These are phyloP conservation scores for Starmerella scarabaei DNA, from an alignment of 805 yeast genomes.

Conservation along the genomic window DNA sequence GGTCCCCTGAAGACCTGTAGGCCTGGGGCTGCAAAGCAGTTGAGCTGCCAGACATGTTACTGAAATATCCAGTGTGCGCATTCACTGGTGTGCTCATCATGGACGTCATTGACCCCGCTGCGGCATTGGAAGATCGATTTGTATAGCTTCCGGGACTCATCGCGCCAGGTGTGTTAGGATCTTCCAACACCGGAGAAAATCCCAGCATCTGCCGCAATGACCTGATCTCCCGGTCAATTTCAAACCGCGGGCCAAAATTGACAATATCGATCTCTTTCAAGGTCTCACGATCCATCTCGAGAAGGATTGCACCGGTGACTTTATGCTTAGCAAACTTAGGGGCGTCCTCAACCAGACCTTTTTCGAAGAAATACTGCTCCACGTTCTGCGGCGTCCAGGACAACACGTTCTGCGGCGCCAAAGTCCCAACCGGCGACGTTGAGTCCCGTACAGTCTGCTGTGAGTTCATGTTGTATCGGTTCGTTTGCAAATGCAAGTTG, in stretches of 20 bases:
- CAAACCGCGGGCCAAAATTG: constrained; percentile 92
- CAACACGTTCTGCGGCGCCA: constrained; percentile 18
- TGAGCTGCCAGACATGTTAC: background rate
- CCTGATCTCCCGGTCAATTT: constrained; percentile 79
- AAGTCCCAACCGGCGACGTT: constrained; percentile 1
- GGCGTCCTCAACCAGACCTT: constrained; percentile 67
- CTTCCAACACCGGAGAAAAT: background rate
- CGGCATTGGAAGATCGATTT: no score
- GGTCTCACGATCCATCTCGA: constrained; percentile 74
- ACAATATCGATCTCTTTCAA: constrained; percentile 83
- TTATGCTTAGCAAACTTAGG: constrained; percentile 76
- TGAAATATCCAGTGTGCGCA: background rate
- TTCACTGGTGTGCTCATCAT: constrained; percentile 3
- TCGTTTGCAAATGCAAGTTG: background rate
- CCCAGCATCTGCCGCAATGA: constrained; percentile 18
- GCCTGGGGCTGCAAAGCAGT: background rate
- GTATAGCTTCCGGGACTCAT: background rate
- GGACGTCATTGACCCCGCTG: constrained; percentile 5
- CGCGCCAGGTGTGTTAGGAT: constrained; percentile 3
- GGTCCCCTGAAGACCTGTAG: background rate
- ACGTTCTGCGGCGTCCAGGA: constrained; percentile 85
- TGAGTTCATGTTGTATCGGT: background rate
- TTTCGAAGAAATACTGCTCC: constrained; percentile 52
- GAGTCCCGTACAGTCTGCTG: background rate
- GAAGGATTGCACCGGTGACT: constrained; percentile 71